Conservation (phyloP, 2,329 filamentous ascomycete species). For the Rutstroemia sp. region DNA sequence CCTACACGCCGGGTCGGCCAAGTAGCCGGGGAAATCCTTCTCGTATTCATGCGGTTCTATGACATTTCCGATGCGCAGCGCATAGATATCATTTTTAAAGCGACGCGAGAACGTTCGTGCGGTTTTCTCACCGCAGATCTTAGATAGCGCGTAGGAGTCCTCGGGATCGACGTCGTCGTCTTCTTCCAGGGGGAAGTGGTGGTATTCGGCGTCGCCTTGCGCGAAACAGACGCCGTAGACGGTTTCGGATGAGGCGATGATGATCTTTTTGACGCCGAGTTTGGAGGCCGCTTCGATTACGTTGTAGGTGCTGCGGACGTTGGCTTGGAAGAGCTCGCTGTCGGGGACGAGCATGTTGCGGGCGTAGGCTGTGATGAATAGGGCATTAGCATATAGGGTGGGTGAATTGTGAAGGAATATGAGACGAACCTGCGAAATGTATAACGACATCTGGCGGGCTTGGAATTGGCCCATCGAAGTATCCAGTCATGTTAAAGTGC, state of each 20-base stretch:
- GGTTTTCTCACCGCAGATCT: constrained; percentile 50
- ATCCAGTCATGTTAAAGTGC: constrained; percentile 45
- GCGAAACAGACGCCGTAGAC: constrained; percentile 56
- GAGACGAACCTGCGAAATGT: constrained; percentile 39
- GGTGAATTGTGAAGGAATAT: constrained; percentile 36
- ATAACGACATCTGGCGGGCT: constrained; percentile 51
- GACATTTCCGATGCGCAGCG: constrained; percentile 52
- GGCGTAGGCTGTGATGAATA: constrained; percentile 43
- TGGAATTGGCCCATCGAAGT: constrained; percentile 31
- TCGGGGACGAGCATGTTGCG: constrained; percentile 55
- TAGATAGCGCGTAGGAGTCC: constrained; percentile 55
- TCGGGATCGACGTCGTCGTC: constrained; percentile 40
- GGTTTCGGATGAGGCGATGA: constrained; percentile 49
- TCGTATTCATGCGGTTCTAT: constrained; percentile 55
- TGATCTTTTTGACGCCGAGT: constrained; percentile 52
- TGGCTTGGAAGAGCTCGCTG: constrained; percentile 49
- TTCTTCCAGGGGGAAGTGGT: constrained; percentile 44
- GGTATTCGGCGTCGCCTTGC: constrained; percentile 48
- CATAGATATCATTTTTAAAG: constrained; percentile 53
- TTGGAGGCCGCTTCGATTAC: constrained; percentile 56
- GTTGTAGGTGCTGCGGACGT: constrained; percentile 51
- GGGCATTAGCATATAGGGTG: constrained; percentile 27
- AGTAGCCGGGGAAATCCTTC: constrained; percentile 42
- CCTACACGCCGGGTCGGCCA: constrained; percentile 41
- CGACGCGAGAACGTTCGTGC: constrained; percentile 40